Percentiles rank a stretch among this genome's conserved stretches.
Conservation (phyloP, 495 filamentous ascomycete genomes). For the Choiromyces venosus region DNA sequence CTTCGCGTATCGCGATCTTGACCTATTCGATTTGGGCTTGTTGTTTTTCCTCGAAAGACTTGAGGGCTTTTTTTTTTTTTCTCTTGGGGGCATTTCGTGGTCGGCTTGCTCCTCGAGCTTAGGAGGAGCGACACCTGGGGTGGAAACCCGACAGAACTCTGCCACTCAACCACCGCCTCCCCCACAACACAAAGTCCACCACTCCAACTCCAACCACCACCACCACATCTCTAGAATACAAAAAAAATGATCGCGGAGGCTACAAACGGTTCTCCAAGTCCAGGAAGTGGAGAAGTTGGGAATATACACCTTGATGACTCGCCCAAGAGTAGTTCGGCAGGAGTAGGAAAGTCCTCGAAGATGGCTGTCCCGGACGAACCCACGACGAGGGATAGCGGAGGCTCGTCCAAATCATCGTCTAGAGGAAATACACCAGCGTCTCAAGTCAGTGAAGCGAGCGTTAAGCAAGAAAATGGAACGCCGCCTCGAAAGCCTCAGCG, state of each 20-base stretch:
- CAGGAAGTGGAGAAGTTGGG: not conserved
- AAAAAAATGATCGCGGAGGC: not conserved
- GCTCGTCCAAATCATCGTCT: not conserved
- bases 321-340: not conserved
- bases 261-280: not conserved
- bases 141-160: not conserved
- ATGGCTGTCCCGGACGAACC: not conserved
- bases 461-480: not conserved
- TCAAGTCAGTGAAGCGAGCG: not conserved
- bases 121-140: not conserved
- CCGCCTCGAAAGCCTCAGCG: not conserved
- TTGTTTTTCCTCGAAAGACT: not conserved
- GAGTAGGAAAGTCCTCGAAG: not conserved
- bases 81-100: not conserved
- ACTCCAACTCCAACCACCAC: not conserved
- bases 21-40: not conserved
- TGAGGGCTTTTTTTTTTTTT: conserved; percentile 1
- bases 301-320: not conserved
- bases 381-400: not conserved
- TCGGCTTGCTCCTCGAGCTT: conserved; percentile 1
- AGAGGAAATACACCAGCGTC: not conserved
- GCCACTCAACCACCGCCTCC: not conserved
- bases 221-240: not conserved
- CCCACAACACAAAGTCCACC: not conserved
- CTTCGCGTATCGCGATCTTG: not conserved